Evolutionary conservation across 805 yeast species (phyloP).

Genomic region (Starmerella apis): DNA sequence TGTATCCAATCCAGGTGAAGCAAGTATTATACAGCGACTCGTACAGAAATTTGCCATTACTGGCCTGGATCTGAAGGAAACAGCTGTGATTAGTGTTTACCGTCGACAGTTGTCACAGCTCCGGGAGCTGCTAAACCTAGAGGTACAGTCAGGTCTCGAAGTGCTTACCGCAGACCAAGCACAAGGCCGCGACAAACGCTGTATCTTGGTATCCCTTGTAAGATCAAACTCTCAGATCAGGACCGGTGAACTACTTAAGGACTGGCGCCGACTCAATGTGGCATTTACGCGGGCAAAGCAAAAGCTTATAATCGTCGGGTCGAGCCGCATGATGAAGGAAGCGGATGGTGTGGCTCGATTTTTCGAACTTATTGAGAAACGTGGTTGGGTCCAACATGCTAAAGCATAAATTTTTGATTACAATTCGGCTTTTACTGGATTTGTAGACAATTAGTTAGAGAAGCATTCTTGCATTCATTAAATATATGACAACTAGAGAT

Average conservation of each 20-base stretch:
- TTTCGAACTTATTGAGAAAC: conserved; percentile 16
- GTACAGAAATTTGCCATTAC: conserved; percentile 34
- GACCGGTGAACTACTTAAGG: conserved; percentile 71
- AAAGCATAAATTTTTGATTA: background rate
- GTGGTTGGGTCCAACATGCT: conserved; percentile 16
- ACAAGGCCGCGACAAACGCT: conserved; percentile 92
- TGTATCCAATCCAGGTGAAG: conserved; percentile 65
- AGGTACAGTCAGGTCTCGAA: conserved; percentile 41
- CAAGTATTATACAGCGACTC: conserved; percentile 49
- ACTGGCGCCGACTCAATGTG: conserved; percentile 88
- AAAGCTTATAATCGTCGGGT: conserved; percentile 76
- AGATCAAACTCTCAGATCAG: conserved; percentile 56
- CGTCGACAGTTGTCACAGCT: conserved; percentile 52
- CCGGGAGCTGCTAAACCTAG: conserved; percentile 31
- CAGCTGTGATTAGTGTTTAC: conserved; percentile 87
- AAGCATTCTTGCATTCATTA: background rate
- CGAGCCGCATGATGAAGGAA: conserved; percentile 37
- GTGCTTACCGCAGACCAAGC: conserved; percentile 87
- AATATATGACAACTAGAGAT: background rate
- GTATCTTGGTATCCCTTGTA: conserved; percentile 81
- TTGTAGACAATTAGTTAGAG: too few species aligned
- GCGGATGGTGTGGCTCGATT: conserved; percentile 21
- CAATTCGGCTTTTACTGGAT: background rate
- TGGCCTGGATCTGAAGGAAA: conserved; percentile 40
- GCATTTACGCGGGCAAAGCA: conserved; percentile 85